Evolutionary conservation across 208 protist species (phyloP), one percentile per base, ranked within the genome.

Genomic region (Acanthamoeba royreba): DNA sequence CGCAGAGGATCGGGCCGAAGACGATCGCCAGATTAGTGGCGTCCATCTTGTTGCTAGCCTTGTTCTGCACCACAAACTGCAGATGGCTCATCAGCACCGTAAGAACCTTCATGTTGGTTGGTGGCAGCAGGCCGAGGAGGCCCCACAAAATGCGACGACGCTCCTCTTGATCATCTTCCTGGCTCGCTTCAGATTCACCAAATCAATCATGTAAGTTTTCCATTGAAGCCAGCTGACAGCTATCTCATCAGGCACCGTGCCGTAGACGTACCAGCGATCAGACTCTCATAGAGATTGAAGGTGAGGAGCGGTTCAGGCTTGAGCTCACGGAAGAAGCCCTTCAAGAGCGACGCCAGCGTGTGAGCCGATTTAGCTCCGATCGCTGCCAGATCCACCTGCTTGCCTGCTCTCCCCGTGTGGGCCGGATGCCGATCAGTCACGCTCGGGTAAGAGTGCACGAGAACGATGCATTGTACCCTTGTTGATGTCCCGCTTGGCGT

Each of bases 1-100:
- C 49, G 7, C 9, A 28, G 46, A 87, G 33, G 2, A 87, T 87
- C 33, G 79, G 79, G 4, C 79, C 79, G 49, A 87, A 87, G n/a
- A 87, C 46, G 43, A 87, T 87, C 17, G 79, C 79, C 25, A 87
- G 43, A 47, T 87, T 87, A 25, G 9, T 87, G 79, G 5, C 8
- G 46, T 63, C 49, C 79, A 87, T 87, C 45, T 87, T 87, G 46
- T 87, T 87, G 46, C 33, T 15, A 17, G 79, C 79, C 46, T 87
- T 87, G 49, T 87, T 2, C 79, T 87, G 46, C 46, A 61, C 79
- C n/a, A 87, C 79, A 15, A 63, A 52, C 46, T 87, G 79, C 79
- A 87, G 46, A 19, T 63, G 79, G 46, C 49, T 87, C 79, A 87
- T 87, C 1, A 87, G 79, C 79, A 63, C 79, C 45, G 43, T 52